Percentiles rank a stretch among this genome's conserved stretches.
These are phyloP conservation scores for Ophiosphaerella narmari DNA, from an alignment of 2,329 filamentous ascomycete genomes.

Conservation along the genomic window DNA sequence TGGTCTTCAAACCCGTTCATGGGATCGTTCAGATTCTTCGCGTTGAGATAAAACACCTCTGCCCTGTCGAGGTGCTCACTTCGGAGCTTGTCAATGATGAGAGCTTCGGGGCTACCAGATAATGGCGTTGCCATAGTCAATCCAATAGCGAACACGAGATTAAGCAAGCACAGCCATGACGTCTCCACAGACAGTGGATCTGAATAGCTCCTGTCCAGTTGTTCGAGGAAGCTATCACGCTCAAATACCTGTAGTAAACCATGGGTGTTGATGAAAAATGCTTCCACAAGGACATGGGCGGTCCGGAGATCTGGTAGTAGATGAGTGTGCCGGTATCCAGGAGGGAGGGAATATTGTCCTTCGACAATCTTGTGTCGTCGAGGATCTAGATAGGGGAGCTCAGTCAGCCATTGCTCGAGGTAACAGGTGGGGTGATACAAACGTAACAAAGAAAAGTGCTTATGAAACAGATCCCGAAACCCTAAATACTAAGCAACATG, in stretches of 20 bases:
- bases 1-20: constrained; percentile 62
- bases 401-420: too few species aligned
- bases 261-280: constrained; percentile 67
- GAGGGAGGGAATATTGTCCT: constrained; percentile 55
- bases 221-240: constrained; percentile 54
- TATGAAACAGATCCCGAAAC: too few species aligned
- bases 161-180: constrained; percentile 63
- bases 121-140: constrained; percentile 61
- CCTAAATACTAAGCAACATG: too few species aligned
- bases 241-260: constrained; percentile 67
- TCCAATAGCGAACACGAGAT: constrained; percentile 67
- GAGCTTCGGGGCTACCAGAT: constrained; percentile 56
- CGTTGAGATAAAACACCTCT: constrained; percentile 67
- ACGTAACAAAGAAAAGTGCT: too few species aligned
- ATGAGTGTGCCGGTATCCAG: constrained; percentile 54
- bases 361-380: constrained; percentile 63
- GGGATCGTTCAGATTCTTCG: constrained; percentile 58
- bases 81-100: constrained; percentile 58
- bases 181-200: constrained; percentile 58
- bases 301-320: constrained; percentile 62
- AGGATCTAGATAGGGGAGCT: constrained; percentile 48
- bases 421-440: too few species aligned
- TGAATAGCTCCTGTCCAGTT: constrained; percentile 59
- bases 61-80: constrained; percentile 57
- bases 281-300: constrained; percentile 59